A percentile compares a stretch with the other conserved stretches of the same genome.
These are phyloP conservation scores for Cryphonectria nitschkei DNA, from an alignment of 2,329 filamentous ascomycete species.

Conservation along the genomic window DNA sequence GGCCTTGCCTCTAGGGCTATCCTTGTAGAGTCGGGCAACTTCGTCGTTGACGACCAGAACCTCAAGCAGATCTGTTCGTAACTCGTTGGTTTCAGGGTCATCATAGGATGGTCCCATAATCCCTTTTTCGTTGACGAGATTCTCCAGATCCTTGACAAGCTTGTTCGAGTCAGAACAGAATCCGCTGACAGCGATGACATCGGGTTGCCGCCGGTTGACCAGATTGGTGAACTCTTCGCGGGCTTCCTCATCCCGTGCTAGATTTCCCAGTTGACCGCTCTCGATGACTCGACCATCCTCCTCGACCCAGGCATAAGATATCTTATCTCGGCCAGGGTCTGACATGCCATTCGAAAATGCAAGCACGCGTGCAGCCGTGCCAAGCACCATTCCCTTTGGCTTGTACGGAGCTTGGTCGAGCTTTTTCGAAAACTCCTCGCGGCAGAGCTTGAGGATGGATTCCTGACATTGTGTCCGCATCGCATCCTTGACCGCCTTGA, in stretches of 20 bases:
- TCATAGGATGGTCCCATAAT: slow-evolving; percentile 82
- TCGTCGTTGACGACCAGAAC: slow-evolving; percentile 95
- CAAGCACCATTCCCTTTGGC: slow-evolving; percentile 87
- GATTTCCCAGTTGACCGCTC: slow-evolving; percentile 82
- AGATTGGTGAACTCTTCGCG: slow-evolving; percentile 76
- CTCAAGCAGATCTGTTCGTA: slow-evolving; percentile 78
- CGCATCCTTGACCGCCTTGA: slow-evolving; percentile 92
- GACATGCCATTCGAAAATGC: slow-evolving; percentile 86
- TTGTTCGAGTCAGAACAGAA: slow-evolving; percentile 86
- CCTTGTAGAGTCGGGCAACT: slow-evolving; percentile 94
- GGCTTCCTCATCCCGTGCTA: slow-evolving; percentile 70
- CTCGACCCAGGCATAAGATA: slow-evolving; percentile 91
- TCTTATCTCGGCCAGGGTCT: slow-evolving; percentile 72
- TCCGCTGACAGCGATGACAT: slow-evolving; percentile 88
- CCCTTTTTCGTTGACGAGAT: slow-evolving; percentile 76
- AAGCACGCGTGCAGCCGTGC: slow-evolving; percentile 84
- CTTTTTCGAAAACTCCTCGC: slow-evolving; percentile 85
- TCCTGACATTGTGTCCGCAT: slow-evolving; percentile 94
- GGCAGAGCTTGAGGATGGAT: slow-evolving; percentile 82
- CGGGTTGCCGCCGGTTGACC: slow-evolving; percentile 78
- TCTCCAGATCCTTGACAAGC: slow-evolving; percentile 79
- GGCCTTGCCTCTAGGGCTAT: slow-evolving; percentile 75
- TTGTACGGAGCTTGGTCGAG: slow-evolving; percentile 97
- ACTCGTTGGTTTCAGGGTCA: slow-evolving; percentile 75
- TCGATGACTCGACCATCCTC: slow-evolving; percentile 90